Percentiles rank a stretch among this genome's conserved stretches.
These are phyloP conservation scores for Pythium pyrilobum DNA, from an alignment of 352 stramenopile species.

Conservation along the genomic window DNA sequence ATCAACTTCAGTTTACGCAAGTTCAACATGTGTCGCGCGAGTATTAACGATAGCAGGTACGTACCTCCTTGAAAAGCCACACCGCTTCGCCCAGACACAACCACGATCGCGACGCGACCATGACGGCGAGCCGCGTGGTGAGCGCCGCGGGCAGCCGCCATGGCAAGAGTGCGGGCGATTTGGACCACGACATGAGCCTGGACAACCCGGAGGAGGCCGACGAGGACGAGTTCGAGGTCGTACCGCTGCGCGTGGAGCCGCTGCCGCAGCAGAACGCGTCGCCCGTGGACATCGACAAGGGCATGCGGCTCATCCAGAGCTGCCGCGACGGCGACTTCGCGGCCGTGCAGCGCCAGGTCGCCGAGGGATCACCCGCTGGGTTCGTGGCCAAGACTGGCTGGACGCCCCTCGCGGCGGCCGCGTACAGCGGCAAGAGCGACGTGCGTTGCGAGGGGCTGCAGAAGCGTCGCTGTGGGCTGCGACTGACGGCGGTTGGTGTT, in stretches of 20 bases:
- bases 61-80: constrained; percentile 16
- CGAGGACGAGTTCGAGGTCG: constrained; percentile 31
- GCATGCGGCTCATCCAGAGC: constrained; percentile 51
- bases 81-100: too few relatives aligned
- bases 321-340: constrained; percentile 45
- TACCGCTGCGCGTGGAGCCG: constrained; percentile 50
- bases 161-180: neutral
- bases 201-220: constrained; percentile 7
- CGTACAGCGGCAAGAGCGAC: constrained; percentile 57
- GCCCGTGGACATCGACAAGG: constrained; percentile 44
- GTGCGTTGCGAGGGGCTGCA: constrained; percentile 19
- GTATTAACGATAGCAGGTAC: neutral
- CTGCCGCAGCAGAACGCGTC: constrained; percentile 50
- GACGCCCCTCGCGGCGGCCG: constrained; percentile 61
- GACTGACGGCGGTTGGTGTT: neutral
- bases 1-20: too few relatives aligned
- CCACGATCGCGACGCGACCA: neutral
- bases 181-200: constrained; percentile 1
- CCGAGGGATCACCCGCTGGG: constrained; percentile 40
- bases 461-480: neutral
- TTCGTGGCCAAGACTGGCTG: constrained; percentile 78
- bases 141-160: neutral
- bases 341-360: constrained; percentile 33
- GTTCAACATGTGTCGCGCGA: too few relatives aligned
- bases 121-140: constrained; percentile 7